Base-by-base conservation (phyloP, 2,329 filamentous ascomycete species). In the Trichothecium roseum region DNA sequence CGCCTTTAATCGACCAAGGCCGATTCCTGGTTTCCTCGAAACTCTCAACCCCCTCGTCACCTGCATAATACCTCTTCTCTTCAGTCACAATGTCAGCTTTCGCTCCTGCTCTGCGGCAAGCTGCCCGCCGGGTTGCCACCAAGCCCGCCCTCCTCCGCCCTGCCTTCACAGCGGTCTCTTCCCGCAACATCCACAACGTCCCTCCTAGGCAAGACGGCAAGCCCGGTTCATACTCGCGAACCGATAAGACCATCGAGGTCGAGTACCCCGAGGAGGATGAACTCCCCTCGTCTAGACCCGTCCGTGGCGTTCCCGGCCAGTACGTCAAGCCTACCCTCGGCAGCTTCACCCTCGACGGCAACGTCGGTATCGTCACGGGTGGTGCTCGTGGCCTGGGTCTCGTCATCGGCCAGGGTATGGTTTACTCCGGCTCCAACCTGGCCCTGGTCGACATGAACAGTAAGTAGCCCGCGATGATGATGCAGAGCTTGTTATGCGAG, bases 391-490 rank as follows among this genome's bases (percentile, higher is more conserved):
- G 89, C 7, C 62, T 96, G 39, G 89, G 89, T 28, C 66, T 95
- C 41, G 87, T 93, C 47, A 95, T 96, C 83, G 84, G 82, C 35
- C 87, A 94, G 64, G 87, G 84, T 32, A 75, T 94, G 59, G 83
- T 94, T 36, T 80, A 85, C 36, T 91, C 84, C 36, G 89, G 89
- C 35, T 84, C 85, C 8, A 81, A 94, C 56, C 70, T 95, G 42
- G 89, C 89, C 29, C 84, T 96, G 58, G 86, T 95, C 28, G 89
- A 96, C 57, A 68, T 95, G 64, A 94, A 96, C 63, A 82, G 84
- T 89, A 60, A 46, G 77, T 69, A 32, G 24, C n/a, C n/a, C n/a
- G n/a, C n/a, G n/a, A n/a, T n/a, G n/a, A n/a, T 28, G n/a, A 16
- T 13, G 5, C 5, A 6, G 6, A 29, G 28, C 6, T 24, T 24